Percentiles rank a stretch among this genome's conserved stretches.
These are phyloP conservation scores for Aaosphaeria arxii DNA, from an alignment of 2,329 filamentous ascomycete genomes.

Conservation along the genomic window DNA sequence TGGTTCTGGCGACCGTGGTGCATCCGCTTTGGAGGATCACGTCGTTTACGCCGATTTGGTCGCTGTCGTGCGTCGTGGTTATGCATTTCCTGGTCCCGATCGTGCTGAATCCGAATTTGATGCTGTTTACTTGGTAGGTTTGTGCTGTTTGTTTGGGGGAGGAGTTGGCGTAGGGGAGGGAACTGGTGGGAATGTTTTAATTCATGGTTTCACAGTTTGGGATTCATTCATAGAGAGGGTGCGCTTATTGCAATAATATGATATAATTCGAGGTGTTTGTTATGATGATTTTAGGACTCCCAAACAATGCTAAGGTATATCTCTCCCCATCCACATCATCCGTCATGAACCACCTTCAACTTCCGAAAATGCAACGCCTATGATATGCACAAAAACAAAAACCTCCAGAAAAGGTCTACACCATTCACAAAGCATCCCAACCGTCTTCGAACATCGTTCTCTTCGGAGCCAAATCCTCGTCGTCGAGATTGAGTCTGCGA, in stretches of 20 bases:
- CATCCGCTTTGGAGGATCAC: slow-evolving; percentile 54
- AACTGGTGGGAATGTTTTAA: too few relatives aligned
- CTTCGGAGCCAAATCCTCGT: slow-evolving; percentile 21
- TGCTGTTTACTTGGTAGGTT: slow-evolving; percentile 71
- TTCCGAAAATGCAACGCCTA: too few relatives aligned
- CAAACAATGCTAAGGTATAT: too few relatives aligned
- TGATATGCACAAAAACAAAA: too few relatives aligned
- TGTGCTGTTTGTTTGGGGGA: background rate
- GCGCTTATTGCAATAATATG: too few relatives aligned
- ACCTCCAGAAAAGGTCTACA: too few relatives aligned
- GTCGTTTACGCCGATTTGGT: slow-evolving; percentile 64
- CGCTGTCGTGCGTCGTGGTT: slow-evolving; percentile 64
- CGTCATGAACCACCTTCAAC: too few relatives aligned
- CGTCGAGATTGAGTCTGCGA: slow-evolving; percentile 54
- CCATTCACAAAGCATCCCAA: slow-evolving; percentile 29
- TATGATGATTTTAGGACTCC: too few relatives aligned
- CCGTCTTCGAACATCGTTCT: slow-evolving; percentile 35
- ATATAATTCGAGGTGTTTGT: too few relatives aligned
- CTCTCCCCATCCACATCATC: too few relatives aligned
- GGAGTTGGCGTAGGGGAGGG: background rate
- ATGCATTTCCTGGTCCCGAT: slow-evolving; percentile 71
- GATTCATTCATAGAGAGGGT: too few relatives aligned
- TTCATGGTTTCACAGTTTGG: too few relatives aligned
- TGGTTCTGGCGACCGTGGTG: slow-evolving; percentile 65
- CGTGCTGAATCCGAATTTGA: slow-evolving; percentile 73